Evolutionary conservation across 169 alveolate genomes (phyloP), one percentile per base, ranked within the genome.

Genomic region (Cryptosporidium xiaoi): DNA sequence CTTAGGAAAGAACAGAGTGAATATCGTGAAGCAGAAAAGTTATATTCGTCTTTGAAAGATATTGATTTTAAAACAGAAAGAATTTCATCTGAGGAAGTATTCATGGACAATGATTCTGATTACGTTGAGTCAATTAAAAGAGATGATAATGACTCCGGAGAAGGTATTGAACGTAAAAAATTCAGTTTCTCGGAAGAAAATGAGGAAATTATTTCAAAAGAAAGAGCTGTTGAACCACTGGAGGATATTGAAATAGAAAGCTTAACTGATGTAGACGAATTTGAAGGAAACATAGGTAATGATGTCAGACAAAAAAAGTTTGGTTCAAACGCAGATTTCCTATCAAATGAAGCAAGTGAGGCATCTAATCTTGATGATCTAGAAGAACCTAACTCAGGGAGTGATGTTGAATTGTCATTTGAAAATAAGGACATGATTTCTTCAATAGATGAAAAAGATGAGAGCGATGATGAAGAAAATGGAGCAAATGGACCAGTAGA

Each of bases 61-160:
- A 27, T 10, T 4, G 66, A 69, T 12, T 69, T 69, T 36, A 69
- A 33, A 13, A 69, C 83, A 7, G 83, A 69, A 34, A 69, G 83
- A 29, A 29, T 69, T 5, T 56, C 83, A 6, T 69, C 83, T n/a
- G 83, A 69, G 27, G 83, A 69, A 10, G 27, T n/a, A 31, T 13
- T 51, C 24, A 44, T 20, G 6, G 83, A 69, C n/a, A 69, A 51
- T 33, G 83, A 69, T 8, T 69, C 83, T 29, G 83, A 69, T 13
- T 69, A 69, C 20, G 16, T 53, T 1, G 83, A 69, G 10, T 53
- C 64, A 53, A 53, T 13, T 5, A 8, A 1, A 6, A 40, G 48
- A 40, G 13, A 4, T 67, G 82, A 67, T 1, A 48, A 50, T 0
- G 36, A 36, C 0, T 8, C 3, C 6, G 83, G 53, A 29, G 12